Base-by-base conservation (phyloP, 306 rosid genomes). In the Citrullus mucosospermus region DNA sequence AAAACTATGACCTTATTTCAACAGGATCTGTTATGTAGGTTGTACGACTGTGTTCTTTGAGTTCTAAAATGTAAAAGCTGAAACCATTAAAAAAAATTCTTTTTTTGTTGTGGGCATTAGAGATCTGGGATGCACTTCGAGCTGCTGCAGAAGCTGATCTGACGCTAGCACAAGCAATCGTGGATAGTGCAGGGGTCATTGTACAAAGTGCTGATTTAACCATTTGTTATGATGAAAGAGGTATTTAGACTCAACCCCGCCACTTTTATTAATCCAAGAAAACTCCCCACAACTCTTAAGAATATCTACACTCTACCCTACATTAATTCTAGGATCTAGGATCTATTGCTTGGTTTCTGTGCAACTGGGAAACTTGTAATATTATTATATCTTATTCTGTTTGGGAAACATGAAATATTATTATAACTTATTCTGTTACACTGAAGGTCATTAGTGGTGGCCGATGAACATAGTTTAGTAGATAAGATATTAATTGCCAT, bases 51-150 rank as follows among this genome's bases (percentile, higher is more conserved):
- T 25, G 28, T 25, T 25, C 28, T 1, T 25, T 25, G 28, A 25
- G 28, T 25, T 25, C 28, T 25, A 25, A 25, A 25, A 25, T 25
- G 50, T 38, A 16, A 4, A 5, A 12, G 18, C 50, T 66, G 72
- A 66, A 36, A 66, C 25, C 25, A 66, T 66, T 17, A 67, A 57
- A 8, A 8, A 57, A 57, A 7, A 34, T 2, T 36, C 74, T 41
- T 69, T 20, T 69, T 51, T 86, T 77, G 76, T 86, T 77, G 76
- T 76, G 81, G 76, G 79, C 69, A 48, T 66, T 76, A 95, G 99
- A 95, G 89, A 95, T 95, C 80, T 95, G 99, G 99, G 99, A 95
- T 80, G 99, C 99, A 58, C 97, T 95, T 77, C 84, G 93, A 81
- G 99, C 97, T 82, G 99, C 97, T 66, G 97, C 96, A 20, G 99